Base-by-base conservation (phyloP, 1,139 yeast genomes). In the Candida glucosophila region DNA sequence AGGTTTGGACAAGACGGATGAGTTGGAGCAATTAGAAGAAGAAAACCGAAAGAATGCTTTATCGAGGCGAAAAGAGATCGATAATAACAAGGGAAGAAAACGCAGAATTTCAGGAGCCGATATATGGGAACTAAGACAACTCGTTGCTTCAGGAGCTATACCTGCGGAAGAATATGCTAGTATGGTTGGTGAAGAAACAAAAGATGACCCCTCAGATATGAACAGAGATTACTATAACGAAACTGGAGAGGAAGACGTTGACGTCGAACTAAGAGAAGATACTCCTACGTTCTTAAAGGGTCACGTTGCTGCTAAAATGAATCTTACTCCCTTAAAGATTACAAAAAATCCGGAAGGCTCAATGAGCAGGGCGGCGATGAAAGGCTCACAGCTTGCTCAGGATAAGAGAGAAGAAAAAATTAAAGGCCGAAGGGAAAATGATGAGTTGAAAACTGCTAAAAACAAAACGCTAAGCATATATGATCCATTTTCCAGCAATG, bases 71-170 rank as follows among this genome's bases (percentile, higher is more conserved):
- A 8, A 19, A 6, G 13, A 19, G 12, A 8, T 6, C 12, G 26
- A 6, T 12, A 28, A 19, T 14, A 22, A 23, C 12, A 20, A 35
- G 17, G 34, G 36, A 8, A 16, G n/a, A 8, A 51, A 59, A 30
- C 62, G 75, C 39, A 56, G 83, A 26, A 49, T 79, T 19, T 77
- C 92, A 0, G 79, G 93, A 0, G 93, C 94, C 1, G 97, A 88
- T 47, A 55, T 88, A 30, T 88, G 95, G 95, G 96, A 88, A 43
- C 67, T 83, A 27, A 62, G 82, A 17, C 96, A 88, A 43, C 57
- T 83, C 17, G 77, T 80, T 18, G 80, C 92, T 0, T 74, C 92
- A 3, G 94, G 94, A 2, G 90, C 72, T 1, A 73, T 74, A 0
- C 63, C 75, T 3, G 72, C 78, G 0, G 66, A 74, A 9, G 90